Evolutionary conservation across 306 rosid genomes (phyloP).

Genomic region (Lablab purpureus): DNA sequence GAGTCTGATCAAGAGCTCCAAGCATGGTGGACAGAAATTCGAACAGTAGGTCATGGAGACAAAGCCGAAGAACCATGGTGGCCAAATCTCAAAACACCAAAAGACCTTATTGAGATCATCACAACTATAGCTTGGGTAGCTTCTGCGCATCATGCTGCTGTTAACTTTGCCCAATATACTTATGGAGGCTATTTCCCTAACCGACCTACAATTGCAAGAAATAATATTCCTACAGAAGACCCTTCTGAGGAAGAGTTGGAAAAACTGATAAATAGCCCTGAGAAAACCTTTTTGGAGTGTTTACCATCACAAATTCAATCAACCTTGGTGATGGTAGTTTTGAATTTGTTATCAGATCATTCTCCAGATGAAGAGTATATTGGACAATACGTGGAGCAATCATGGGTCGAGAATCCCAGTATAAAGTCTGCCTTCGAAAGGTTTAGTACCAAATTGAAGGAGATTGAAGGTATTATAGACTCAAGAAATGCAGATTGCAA

Average conservation of each 20-base stretch:
- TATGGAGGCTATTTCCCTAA: slow-evolving; percentile 60
- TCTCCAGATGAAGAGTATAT: slow-evolving; percentile 59
- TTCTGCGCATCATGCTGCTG: slow-evolving; percentile 60
- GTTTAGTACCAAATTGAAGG: slow-evolving; percentile 46
- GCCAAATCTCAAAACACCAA: slow-evolving; percentile 54
- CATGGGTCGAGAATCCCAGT: slow-evolving; percentile 49
- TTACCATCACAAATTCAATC: slow-evolving; percentile 65
- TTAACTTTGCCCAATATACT: slow-evolving; percentile 54
- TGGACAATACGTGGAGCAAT: slow-evolving; percentile 48
- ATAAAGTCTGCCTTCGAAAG: slow-evolving; percentile 47
- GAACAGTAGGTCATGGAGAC: slow-evolving; percentile 54
- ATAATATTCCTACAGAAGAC: slow-evolving; percentile 59
- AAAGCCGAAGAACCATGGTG: slow-evolving; percentile 59
- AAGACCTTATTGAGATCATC: slow-evolving; percentile 45
- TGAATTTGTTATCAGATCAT: slow-evolving; percentile 54
- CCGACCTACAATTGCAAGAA: slow-evolving; percentile 50
- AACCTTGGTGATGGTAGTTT: slow-evolving; percentile 45
- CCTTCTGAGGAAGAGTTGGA: slow-evolving; percentile 55
- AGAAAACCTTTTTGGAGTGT: slow-evolving; percentile 47
- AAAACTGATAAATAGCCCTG: slow-evolving; percentile 45
- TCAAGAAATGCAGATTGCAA: slow-evolving; percentile 49
- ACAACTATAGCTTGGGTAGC: slow-evolving; percentile 55
- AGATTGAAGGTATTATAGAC: slow-evolving; percentile 56
- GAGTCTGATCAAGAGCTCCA: slow-evolving; percentile 58
- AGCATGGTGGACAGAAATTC: slow-evolving; percentile 61